Percentiles rank a stretch among this genome's conserved stretches.
Evolutionary conservation across 441 rosid genomes (phyloP).

Genomic region (Gossypium aridum): DNA sequence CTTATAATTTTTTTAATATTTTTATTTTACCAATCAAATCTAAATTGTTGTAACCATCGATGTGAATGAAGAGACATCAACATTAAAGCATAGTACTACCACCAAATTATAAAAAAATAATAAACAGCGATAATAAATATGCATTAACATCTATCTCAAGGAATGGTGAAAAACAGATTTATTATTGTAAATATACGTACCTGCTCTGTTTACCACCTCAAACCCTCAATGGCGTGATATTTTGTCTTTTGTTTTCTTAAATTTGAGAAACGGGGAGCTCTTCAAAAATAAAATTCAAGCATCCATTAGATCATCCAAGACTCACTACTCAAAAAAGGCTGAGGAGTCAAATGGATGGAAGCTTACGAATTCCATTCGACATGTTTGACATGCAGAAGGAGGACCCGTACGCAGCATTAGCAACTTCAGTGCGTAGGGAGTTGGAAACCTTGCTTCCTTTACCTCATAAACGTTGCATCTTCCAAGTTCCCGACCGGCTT

Average conservation of each 20-base stretch:
- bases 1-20: no score
- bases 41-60: not conserved
- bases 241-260: no score
- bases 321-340: not conserved
- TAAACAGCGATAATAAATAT: not conserved
- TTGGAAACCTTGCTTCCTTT: not conserved
- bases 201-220: no score
- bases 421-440: not conserved
- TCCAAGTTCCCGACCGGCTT: not conserved
- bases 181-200: no score
- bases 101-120: no score
- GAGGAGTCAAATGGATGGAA: not conserved
- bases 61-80: not conserved
- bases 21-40: no score
- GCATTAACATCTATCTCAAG: not conserved
- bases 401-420: not conserved
- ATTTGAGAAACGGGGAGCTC: not conserved
- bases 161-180: not conserved
- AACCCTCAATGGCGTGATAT: no score
- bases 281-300: not conserved
- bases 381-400: not conserved
- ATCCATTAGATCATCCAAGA: not conserved
- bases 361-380: not conserved
- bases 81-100: not conserved
- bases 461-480: not conserved